These are phyloP conservation scores for Pythium aphanidermatum DNA, from an alignment of 352 stramenopile genomes.

Conservation along the genomic window DNA sequence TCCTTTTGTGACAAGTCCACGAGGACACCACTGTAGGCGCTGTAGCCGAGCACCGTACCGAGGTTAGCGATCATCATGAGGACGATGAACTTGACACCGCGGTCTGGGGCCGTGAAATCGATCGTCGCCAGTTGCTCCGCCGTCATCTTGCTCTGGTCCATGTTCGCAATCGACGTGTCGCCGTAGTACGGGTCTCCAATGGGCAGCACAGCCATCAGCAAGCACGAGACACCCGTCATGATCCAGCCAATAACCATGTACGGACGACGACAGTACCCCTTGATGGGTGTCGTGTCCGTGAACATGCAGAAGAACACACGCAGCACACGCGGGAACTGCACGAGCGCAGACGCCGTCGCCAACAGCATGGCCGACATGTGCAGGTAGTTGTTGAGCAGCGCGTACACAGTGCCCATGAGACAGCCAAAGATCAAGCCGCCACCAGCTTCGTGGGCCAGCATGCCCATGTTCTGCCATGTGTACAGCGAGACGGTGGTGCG, in stretches of 20 bases:
- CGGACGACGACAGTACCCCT: constrained; percentile 30
- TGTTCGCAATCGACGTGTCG: constrained; percentile 27
- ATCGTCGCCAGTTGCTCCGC: constrained; percentile 29
- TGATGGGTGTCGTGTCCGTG: constrained; percentile 37
- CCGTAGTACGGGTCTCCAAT: constrained; percentile 52
- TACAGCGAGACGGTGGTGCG: constrained; percentile 23
- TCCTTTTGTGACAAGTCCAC: constrained; percentile 59
- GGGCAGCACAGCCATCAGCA: constrained; percentile 32
- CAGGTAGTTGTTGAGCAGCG: constrained; percentile 33
- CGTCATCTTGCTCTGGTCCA: constrained; percentile 23
- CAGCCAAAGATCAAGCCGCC: constrained; percentile 21
- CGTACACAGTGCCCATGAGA: constrained; percentile 22
- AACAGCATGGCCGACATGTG: constrained; percentile 26
- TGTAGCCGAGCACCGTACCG: constrained; percentile 38
- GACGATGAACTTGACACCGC: constrained; percentile 41
- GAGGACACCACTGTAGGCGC: constrained; percentile 36
- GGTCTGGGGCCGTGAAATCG: constrained; percentile 30
- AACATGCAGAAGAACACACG: constrained; percentile 38
- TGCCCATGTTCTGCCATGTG: constrained; percentile 22
- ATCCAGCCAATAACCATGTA: constrained; percentile 42
- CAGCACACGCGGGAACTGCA: constrained; percentile 21
- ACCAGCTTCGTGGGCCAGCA: constrained; percentile 25
- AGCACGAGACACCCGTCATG: constrained; percentile 20
- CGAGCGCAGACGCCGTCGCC: constrained; percentile 24
- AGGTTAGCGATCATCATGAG: constrained; percentile 54